These are phyloP conservation scores for Ambrosia hybrid DNA, from an alignment of 140 eudicot species.

Conservation along the genomic window DNA sequence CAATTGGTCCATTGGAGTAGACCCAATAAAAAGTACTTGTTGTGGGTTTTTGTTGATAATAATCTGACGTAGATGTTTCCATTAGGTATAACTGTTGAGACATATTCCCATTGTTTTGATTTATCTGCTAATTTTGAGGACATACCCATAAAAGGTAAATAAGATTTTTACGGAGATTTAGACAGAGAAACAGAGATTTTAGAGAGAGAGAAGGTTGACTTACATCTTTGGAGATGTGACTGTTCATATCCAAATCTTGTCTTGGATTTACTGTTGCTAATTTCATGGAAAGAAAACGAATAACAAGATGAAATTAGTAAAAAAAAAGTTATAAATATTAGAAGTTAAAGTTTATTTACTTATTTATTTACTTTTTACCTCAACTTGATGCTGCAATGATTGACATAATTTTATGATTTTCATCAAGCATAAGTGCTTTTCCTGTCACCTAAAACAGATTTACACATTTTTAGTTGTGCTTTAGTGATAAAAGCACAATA, in stretches of 20 bases:
- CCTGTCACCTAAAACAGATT: slow-evolving; percentile 67
- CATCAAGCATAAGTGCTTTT: slow-evolving; percentile 95
- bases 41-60: slow-evolving; percentile 46
- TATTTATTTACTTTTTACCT: slow-evolving; percentile 47
- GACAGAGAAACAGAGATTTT: slow-evolving; percentile 11
- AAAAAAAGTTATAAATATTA: too few species aligned
- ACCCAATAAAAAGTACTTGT: slow-evolving; percentile 41
- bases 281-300: slow-evolving; percentile 80
- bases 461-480: neutral
- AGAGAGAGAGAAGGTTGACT: too few species aligned
- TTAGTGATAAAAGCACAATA: too few species aligned
- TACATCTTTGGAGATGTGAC: slow-evolving; percentile 67
- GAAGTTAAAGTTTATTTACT: too few species aligned
- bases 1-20: slow-evolving; percentile 48
- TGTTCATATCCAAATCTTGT: slow-evolving; percentile 56
- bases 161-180: neutral
- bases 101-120: slow-evolving; percentile 43
- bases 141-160: slow-evolving; percentile 27
- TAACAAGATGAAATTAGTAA: neutral
- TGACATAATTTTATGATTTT: slow-evolving; percentile 98
- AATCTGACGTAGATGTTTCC: slow-evolving; percentile 52
- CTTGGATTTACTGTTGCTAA: slow-evolving; percentile 31
- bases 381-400: slow-evolving; percentile 90
- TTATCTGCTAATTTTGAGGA: slow-evolving; percentile 35
- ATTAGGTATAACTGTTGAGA: slow-evolving; percentile 57